Evolutionary conservation across 495 filamentous ascomycete species (phyloP).

Genomic region (Geoglossum glabrum): DNA sequence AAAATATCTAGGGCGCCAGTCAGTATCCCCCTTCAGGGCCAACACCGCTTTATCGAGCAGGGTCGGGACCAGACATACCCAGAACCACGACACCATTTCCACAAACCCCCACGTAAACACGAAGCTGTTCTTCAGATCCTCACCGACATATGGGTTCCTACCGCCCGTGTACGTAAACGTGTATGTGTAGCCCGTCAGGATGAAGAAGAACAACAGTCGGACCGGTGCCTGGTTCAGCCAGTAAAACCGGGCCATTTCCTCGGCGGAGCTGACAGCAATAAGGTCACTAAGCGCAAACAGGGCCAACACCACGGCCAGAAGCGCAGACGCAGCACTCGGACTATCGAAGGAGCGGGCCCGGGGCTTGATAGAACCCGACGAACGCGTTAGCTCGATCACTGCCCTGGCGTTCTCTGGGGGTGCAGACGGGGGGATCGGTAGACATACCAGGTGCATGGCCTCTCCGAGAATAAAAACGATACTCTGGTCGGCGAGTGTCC

Average conservation of each 20-base stretch:
- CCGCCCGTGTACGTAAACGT: conserved; percentile 25
- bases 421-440: neutral
- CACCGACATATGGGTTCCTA: conserved; percentile 11
- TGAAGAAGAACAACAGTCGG: conserved; percentile 30
- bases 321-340: conserved; percentile 44
- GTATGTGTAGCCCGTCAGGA: conserved; percentile 49
- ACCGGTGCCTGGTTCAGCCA: conserved; percentile 41
- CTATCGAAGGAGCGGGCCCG: conserved; percentile 34
- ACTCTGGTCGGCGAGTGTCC: conserved; percentile 51
- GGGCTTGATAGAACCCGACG: conserved; percentile 12
- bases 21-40: conserved; percentile 8
- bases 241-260: conserved; percentile 41
- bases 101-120: conserved; percentile 71
- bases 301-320: conserved; percentile 49
- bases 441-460: conserved; percentile 45
- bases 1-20: conserved; percentile 16
- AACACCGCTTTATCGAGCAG: conserved; percentile 1
- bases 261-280: conserved; percentile 46
- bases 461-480: conserved; percentile 70
- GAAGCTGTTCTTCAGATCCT: conserved; percentile 48
- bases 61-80: conserved; percentile 31
- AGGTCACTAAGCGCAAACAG: conserved; percentile 53
- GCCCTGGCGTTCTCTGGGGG: neutral
- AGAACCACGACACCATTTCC: conserved; percentile 77
- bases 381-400: neutral